These are phyloP conservation scores for Sugiyamaella xylanicola DNA, from an alignment of 1,139 yeast species.

Conservation along the genomic window DNA sequence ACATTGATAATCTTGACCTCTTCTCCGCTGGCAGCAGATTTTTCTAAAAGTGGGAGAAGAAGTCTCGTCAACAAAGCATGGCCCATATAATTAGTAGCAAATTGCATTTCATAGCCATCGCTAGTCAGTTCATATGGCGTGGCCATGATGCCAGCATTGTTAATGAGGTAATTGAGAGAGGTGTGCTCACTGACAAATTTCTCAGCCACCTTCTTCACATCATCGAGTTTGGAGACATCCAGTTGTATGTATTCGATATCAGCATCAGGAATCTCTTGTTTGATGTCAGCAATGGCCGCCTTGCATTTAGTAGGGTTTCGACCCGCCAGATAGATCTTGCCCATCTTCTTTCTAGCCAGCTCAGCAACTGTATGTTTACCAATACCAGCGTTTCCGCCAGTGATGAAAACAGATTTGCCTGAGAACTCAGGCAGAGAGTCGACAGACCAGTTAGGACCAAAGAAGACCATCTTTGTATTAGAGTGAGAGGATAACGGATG, in stretches of 20 bases:
- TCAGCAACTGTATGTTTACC: conserved; percentile 32
- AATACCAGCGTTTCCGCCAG: conserved; percentile 37
- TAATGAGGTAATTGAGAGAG: conserved; percentile 29
- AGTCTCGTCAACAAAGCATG: conserved; percentile 20
- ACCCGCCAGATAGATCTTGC: conserved; percentile 36
- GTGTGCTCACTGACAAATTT: conserved; percentile 37
- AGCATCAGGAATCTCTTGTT: conserved; percentile 33
- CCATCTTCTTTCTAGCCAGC: conserved; percentile 30
- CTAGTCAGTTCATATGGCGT: conserved; percentile 18
- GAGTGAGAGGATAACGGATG: background rate
- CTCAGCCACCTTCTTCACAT: conserved; percentile 48
- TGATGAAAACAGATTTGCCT: conserved; percentile 40
- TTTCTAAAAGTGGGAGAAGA: conserved; percentile 18
- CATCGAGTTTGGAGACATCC: conserved; percentile 52
- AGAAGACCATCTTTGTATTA: conserved; percentile 14
- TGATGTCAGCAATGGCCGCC: conserved; percentile 42
- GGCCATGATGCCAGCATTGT: conserved; percentile 28
- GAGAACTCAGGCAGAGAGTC: conserved; percentile 43
- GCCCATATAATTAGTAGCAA: conserved; percentile 24
- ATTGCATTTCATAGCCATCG: conserved; percentile 25
- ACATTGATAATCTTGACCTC: conserved; percentile 63
- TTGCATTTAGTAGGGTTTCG: conserved; percentile 40
- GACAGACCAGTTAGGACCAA: conserved; percentile 11
- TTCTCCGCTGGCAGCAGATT: conserved; percentile 21
- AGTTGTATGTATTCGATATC: conserved; percentile 34